Evolutionary conservation across 139 green algal species (phyloP), one percentile per base, ranked within the genome.

Genomic region (Chlorella sorokiniana): DNA sequence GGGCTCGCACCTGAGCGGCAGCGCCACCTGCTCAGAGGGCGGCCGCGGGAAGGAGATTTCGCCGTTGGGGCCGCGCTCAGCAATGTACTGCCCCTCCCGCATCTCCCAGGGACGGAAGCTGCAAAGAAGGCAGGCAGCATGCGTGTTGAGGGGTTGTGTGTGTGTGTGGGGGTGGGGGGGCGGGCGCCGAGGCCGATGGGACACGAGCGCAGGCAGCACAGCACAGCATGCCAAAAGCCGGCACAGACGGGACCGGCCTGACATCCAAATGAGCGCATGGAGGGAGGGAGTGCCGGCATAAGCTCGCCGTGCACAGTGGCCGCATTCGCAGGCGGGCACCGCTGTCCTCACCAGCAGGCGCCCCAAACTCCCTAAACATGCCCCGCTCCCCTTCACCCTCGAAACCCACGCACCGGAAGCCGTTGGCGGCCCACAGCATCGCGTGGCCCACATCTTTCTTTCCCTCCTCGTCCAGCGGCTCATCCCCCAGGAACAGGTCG

Each of bases 341-440:
- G n/a, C n/a, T n/a, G n/a, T n/a, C n/a, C n/a, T n/a, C n/a, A n/a
- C n/a, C n/a, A n/a, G n/a, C n/a, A n/a, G n/a, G n/a, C n/a, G n/a
- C n/a, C n/a, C n/a, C n/a, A n/a, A n/a, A n/a, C n/a, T n/a, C n/a
- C n/a, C n/a, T n/a, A n/a, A n/a, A n/a, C n/a, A n/a, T n/a, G n/a
- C n/a, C n/a, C n/a, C n/a, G n/a, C n/a, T n/a, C n/a, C n/a, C n/a
- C n/a, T n/a, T n/a, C 59, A 3, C 25, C 2, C 1, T 25, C 59
- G 5, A 23, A 48, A 23, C 23, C 4, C 31, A 23, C 41, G 22
- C 81, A 71, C 81, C 81, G 42, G 81, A 71, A 81, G 61, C 82
- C 75, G 44, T 85, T 82, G 42, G 79, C 78, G 23, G 35, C 71
- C 78, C 78, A 88, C 33, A 88, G 51, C 56, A 88, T 54, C 48